A percentile compares a stretch with the other conserved stretches of the same genome.
Conservation (phyloP, 305 asterid species). For the Stenogyne calaminthoides region DNA sequence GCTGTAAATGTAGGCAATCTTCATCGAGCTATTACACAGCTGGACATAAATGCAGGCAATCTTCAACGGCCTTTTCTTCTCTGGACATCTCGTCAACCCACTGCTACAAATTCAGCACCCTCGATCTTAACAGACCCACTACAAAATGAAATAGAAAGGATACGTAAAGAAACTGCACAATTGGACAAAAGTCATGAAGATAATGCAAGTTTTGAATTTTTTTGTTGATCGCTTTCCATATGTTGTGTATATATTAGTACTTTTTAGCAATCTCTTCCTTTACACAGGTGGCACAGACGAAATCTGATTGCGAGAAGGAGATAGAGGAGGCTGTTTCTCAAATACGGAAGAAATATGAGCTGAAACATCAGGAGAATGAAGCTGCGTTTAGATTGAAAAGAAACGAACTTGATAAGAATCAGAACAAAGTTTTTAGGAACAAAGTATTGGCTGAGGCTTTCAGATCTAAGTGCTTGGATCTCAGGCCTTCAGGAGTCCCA, state of each 20-base stretch:
- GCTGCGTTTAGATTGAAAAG: conserved; percentile 40
- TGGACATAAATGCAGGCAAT: conserved; percentile 33
- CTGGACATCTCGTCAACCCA: conserved; percentile 37
- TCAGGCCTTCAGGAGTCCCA: conserved; percentile 49
- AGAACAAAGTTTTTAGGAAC: conserved; percentile 54
- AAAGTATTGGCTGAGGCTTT: conserved; percentile 71
- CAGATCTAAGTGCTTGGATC: conserved; percentile 65
- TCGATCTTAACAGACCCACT: conserved; percentile 54
- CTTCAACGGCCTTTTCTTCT: conserved; percentile 38
- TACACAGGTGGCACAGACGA: conserved; percentile 54
- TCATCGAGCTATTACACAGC: conserved; percentile 41
- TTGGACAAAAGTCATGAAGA: conserved; percentile 46
- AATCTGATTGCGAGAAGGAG: conserved; percentile 72
- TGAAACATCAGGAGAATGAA: conserved; percentile 58
- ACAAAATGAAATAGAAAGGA: conserved; percentile 59
- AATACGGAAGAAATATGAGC: conserved; percentile 55
- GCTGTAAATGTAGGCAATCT: conserved; percentile 27
- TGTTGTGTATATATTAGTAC: neutral
- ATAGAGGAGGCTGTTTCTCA: conserved; percentile 57
- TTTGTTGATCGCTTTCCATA: conserved; percentile 27
- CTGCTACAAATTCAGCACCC: conserved; percentile 32
- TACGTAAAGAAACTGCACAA: conserved; percentile 52
- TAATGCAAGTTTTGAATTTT: conserved; percentile 47
- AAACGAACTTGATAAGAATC: conserved; percentile 49
- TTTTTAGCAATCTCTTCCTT: conserved; percentile 20